A percentile compares a stretch with the other conserved stretches of the same genome.
phyloP scores from a whole-genome alignment of 75 land plant genomes.

The Chamaecyparis obtusa region DNA sequence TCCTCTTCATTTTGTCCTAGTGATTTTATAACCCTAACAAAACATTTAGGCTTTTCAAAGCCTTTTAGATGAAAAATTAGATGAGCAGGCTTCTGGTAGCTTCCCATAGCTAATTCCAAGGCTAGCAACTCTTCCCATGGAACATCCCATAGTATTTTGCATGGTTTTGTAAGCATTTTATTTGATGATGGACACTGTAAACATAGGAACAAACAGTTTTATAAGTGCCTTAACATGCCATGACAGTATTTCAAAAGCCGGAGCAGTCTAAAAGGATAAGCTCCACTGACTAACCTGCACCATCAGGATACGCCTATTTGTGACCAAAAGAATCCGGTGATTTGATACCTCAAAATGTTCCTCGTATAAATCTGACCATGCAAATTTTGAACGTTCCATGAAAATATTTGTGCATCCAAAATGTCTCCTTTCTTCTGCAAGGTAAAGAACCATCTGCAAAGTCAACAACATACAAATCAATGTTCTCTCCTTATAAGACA shows the following conservation, averaged over 20 bases:
- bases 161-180: constrained; percentile 62
- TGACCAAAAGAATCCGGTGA: constrained; percentile 61
- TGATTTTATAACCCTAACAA: constrained; percentile 70
- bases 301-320: constrained; percentile 81
- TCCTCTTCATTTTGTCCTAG: constrained; percentile 40
- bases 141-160: constrained; percentile 92
- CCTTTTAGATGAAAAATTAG: constrained; percentile 75
- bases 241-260: background rate
- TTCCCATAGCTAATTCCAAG: constrained; percentile 81
- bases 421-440: constrained; percentile 81
- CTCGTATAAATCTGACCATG: constrained; percentile 95
- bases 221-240: background rate
- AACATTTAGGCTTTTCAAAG: constrained; percentile 46
- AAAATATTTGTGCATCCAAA: constrained; percentile 84
- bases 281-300: constrained; percentile 55
- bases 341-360: constrained; percentile 81
- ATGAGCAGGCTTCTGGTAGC: constrained; percentile 41
- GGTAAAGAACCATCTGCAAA: constrained; percentile 74
- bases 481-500: background rate
- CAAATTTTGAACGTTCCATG: constrained; percentile 89
- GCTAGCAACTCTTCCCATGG: constrained; percentile 86
- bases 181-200: constrained; percentile 17
- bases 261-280: background rate
- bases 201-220: constrained; percentile 1
- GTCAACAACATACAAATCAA: background rate